These are phyloP conservation scores for Tilletia setariae DNA, from an alignment of 1,284 basidiomycete genomes.

Conservation along the genomic window DNA sequence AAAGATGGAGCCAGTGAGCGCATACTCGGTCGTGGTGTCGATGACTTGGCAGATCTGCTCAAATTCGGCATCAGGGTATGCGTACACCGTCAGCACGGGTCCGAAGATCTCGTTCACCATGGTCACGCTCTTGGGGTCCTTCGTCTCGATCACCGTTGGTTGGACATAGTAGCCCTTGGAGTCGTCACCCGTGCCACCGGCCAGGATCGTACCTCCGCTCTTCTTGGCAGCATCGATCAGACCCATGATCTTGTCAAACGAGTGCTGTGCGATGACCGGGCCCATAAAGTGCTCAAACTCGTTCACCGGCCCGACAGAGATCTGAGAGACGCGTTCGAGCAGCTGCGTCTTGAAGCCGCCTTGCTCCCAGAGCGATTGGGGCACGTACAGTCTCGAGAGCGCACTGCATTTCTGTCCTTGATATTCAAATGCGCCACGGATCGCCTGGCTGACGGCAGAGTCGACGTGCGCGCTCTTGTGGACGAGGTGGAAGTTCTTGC, in stretches of 20 bases:
- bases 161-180: constrained; percentile 90
- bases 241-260: constrained; percentile 81
- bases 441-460: constrained; percentile 82
- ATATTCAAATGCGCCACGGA: constrained; percentile 93
- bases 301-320: constrained; percentile 75
- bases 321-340: constrained; percentile 71
- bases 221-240: constrained; percentile 86
- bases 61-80: constrained; percentile 60
- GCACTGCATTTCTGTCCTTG: constrained; percentile 98
- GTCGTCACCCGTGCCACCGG: constrained; percentile 78
- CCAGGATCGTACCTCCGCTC: constrained; percentile 79
- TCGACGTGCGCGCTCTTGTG: constrained; percentile 81
- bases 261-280: constrained; percentile 82
- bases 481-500: constrained; percentile 96
- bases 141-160: constrained; percentile 90
- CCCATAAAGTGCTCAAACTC: constrained; percentile 88
- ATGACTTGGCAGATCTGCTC: constrained; percentile 82
- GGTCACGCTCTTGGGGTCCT: constrained; percentile 83
- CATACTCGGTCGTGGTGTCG: constrained; percentile 82
- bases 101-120: constrained; percentile 97
- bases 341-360: constrained; percentile 80
- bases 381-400: constrained; percentile 84
- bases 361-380: constrained; percentile 71
- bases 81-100: constrained; percentile 80
- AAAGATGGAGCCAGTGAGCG: constrained; percentile 60